A percentile compares a stretch with the other conserved stretches of the same genome.
phyloP scores from a whole-genome alignment of 1,139 yeast species.

The Candida frijolesensis region DNA sequence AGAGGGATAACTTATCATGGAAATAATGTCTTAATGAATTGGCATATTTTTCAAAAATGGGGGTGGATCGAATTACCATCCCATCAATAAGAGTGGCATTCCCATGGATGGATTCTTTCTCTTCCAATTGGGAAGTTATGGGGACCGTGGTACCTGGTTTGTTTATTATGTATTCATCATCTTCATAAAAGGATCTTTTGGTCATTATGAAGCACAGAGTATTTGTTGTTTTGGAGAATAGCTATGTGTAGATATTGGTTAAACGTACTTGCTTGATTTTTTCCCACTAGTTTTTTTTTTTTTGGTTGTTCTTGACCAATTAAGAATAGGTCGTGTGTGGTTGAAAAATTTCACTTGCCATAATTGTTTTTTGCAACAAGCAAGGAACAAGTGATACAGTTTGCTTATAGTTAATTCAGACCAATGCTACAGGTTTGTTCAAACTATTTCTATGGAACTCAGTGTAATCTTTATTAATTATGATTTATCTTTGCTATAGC shows the following conservation, averaged over 20 bases:
- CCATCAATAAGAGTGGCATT: slow-evolving; percentile 49
- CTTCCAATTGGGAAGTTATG: slow-evolving; percentile 36
- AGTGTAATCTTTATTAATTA: no score
- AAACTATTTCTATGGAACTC: no score
- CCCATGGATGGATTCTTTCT: slow-evolving; percentile 44
- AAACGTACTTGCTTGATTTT: no score
- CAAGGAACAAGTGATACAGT: no score
- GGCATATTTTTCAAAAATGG: slow-evolving; percentile 45
- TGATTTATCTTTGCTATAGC: no score
- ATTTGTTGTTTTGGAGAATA: neutral
- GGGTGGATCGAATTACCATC: slow-evolving; percentile 54
- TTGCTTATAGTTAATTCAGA: no score
- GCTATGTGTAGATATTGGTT: no score
- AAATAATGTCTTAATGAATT: slow-evolving; percentile 39
- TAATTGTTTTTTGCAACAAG: neutral
- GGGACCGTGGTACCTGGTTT: slow-evolving; percentile 50
- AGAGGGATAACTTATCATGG: slow-evolving; percentile 37
- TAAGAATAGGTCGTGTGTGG: no score
- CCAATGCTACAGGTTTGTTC: no score
- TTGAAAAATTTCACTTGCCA: no score
- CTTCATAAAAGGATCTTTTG: slow-evolving; percentile 51
- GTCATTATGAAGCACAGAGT: slow-evolving; percentile 10
- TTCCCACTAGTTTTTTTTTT: no score
- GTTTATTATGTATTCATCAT: slow-evolving; percentile 47
- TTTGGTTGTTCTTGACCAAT: no score